phyloP scores from a whole-genome alignment of 208 protist genomes.

The Trypanosoma conorhini region DNA sequence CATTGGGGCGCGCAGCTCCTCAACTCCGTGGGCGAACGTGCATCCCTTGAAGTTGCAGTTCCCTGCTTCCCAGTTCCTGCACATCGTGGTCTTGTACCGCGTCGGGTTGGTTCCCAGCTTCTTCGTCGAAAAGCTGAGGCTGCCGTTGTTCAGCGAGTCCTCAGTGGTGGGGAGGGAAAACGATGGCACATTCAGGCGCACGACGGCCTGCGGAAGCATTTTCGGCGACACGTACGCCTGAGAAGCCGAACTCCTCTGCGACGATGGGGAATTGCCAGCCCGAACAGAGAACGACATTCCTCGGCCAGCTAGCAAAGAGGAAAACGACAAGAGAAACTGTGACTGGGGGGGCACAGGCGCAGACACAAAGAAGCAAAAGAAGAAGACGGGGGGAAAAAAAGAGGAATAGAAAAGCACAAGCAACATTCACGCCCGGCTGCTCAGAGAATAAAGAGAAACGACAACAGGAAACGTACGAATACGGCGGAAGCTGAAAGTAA shows the following conservation, averaged over 20 bases:
- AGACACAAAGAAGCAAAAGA: neutral
- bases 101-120: slow-evolving; percentile 65
- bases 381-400: neutral
- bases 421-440: neutral
- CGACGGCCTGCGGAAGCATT: slow-evolving; percentile 28
- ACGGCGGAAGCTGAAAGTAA: neutral
- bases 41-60: slow-evolving; percentile 72
- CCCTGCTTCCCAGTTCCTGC: slow-evolving; percentile 78
- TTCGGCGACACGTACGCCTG: slow-evolving; percentile 47
- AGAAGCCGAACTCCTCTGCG: slow-evolving; percentile 45
- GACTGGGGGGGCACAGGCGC: neutral
- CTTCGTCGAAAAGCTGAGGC: slow-evolving; percentile 23
- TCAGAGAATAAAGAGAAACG: neutral
- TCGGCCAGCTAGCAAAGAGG: neutral
- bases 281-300: slow-evolving; percentile 76
- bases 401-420: neutral
- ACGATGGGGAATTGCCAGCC: slow-evolving; percentile 44
- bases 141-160: slow-evolving; percentile 34
- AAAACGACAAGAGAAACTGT: slow-evolving; percentile 10
- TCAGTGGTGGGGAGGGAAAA: slow-evolving; percentile 44
- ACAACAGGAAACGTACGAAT: neutral
- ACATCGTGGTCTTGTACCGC: slow-evolving; percentile 89
- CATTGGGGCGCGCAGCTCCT: slow-evolving; percentile 66
- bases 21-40: slow-evolving; percentile 83
- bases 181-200: slow-evolving; percentile 28